These are phyloP conservation scores for Tubosaeta sp. DNA, from an alignment of 768 basidiomycete species.

Conservation along the genomic window DNA sequence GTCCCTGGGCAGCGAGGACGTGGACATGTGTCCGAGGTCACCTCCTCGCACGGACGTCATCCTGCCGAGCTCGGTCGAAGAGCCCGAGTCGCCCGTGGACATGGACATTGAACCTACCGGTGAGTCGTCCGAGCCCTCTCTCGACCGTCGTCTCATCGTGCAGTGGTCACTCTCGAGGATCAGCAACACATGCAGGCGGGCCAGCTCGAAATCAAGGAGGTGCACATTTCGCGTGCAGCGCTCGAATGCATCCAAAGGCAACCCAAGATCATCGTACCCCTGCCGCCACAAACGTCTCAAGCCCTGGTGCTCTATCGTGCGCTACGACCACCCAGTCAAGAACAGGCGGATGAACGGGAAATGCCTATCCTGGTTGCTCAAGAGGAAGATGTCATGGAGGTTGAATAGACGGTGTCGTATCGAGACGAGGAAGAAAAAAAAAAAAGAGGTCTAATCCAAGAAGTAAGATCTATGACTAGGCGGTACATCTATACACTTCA, in stretches of 20 bases:
- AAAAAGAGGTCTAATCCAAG: conserved; percentile 19
- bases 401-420: conserved; percentile 32
- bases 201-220: conserved; percentile 18
- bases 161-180: conserved; percentile 5
- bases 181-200: conserved; percentile 25
- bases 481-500: neutral
- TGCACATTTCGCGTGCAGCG: conserved; percentile 42
- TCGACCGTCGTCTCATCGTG: neutral
- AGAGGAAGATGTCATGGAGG: conserved; percentile 50
- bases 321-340: conserved; percentile 22
- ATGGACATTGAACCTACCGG: conserved; percentile 72
- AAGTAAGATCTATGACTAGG: conserved; percentile 25
- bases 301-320: conserved; percentile 57
- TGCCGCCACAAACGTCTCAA: conserved; percentile 25
- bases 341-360: neutral
- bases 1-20: conserved; percentile 25
- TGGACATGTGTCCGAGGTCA: conserved; percentile 13
- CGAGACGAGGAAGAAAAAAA: conserved; percentile 2
- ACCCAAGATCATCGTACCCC: conserved; percentile 22
- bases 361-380: neutral
- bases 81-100: conserved; percentile 34
- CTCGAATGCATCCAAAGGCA: conserved; percentile 43
- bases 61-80: conserved; percentile 41
- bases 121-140: conserved; percentile 28
- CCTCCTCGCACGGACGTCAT: conserved; percentile 13